A percentile compares a stretch with the other conserved stretches of the same genome.
Evolutionary conservation across 2,329 filamentous ascomycete genomes (phyloP).

Genomic region (Fusarium citri): DNA sequence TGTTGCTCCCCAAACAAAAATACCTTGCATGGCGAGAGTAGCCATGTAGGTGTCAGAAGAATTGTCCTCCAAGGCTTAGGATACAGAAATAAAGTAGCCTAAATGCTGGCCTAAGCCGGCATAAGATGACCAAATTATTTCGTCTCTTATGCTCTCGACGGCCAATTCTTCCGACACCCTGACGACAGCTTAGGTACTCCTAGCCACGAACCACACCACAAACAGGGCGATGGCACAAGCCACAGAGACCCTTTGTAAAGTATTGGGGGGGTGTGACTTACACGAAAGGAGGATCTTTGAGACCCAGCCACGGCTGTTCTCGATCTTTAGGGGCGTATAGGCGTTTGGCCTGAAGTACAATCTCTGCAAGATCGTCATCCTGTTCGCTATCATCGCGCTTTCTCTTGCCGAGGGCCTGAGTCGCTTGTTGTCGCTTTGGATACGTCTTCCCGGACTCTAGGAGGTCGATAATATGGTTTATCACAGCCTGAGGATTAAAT

Average conservation of each 20-base stretch:
- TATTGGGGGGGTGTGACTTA: neutral
- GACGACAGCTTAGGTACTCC: neutral
- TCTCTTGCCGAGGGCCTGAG: constrained; percentile 52
- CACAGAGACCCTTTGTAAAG: neutral
- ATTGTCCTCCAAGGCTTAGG: no score
- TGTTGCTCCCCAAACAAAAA: neutral
- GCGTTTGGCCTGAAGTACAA: constrained; percentile 29
- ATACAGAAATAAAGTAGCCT: no score
- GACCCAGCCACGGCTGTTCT: neutral
- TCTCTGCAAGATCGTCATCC: constrained; percentile 27
- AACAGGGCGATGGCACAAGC: neutral
- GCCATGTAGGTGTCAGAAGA: no score
- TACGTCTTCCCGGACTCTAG: constrained; percentile 55
- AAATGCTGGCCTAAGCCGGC: no score
- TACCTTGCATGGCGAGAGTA: neutral
- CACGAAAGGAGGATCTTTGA: neutral
- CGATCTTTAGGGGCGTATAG: constrained; percentile 12
- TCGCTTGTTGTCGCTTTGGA: constrained; percentile 43
- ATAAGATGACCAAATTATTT: no score
- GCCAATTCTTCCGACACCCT: no score
- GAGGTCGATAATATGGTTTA: constrained; percentile 55
- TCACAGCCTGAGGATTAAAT: constrained; percentile 49
- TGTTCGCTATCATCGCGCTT: constrained; percentile 51
- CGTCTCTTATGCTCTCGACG: no score
- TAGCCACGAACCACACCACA: neutral